Conservation (phyloP, 2,329 filamentous ascomycete genomes). For the Penicillium sp. region DNA sequence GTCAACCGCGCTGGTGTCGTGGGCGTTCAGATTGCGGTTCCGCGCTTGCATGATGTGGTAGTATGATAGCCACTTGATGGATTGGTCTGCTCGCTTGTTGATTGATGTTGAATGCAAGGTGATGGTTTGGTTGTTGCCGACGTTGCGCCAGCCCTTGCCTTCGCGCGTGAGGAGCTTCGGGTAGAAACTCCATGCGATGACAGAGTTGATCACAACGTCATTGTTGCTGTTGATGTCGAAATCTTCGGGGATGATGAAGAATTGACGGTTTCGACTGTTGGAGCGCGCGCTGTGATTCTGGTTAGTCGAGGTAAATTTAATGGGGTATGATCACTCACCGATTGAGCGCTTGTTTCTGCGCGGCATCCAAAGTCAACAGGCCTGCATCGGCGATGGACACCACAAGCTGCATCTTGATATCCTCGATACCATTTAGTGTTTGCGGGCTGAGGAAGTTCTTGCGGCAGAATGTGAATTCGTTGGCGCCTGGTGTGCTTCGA, state of each 20-base stretch:
- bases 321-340: slow-evolving; percentile 45
- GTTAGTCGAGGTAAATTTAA: background rate
- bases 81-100: slow-evolving; percentile 65
- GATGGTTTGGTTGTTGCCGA: slow-evolving; percentile 89
- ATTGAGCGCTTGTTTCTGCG: slow-evolving; percentile 70
- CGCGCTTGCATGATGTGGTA: slow-evolving; percentile 96
- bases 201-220: slow-evolving; percentile 74
- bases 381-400: slow-evolving; percentile 83
- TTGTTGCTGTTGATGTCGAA: slow-evolving; percentile 78
- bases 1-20: slow-evolving; percentile 80
- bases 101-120: slow-evolving; percentile 85
- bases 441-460: slow-evolving; percentile 94
- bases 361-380: slow-evolving; percentile 72
- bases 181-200: slow-evolving; percentile 94
- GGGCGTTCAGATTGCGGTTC: slow-evolving; percentile 79
- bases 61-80: slow-evolving; percentile 81
- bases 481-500: slow-evolving; percentile 68
- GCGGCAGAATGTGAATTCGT: slow-evolving; percentile 86
- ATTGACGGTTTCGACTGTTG: slow-evolving; percentile 67
- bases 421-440: slow-evolving; percentile 87
- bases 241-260: slow-evolving; percentile 78
- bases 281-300: slow-evolving; percentile 56
- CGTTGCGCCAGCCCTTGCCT: slow-evolving; percentile 83
- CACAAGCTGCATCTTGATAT: slow-evolving; percentile 88
- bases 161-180: slow-evolving; percentile 87